Evolutionary conservation across 768 basidiomycete species (phyloP).

Genomic region (Lactarius vividus): DNA sequence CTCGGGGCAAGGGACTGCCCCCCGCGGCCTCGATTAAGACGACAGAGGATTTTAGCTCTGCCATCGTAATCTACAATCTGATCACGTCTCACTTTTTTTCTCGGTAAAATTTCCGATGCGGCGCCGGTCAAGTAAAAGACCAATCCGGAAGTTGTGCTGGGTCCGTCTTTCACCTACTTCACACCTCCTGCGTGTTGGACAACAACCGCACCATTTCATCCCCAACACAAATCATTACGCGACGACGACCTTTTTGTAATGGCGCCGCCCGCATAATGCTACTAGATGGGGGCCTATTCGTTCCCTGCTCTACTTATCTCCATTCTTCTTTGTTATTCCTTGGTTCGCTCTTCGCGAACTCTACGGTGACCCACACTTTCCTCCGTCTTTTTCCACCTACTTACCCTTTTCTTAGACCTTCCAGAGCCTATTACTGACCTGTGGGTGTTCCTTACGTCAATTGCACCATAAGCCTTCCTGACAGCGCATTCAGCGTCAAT

Average conservation of each 20-base stretch:
- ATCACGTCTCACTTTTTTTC: not conserved
- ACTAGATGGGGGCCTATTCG: constrained; percentile 52
- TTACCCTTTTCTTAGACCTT: constrained; percentile 19
- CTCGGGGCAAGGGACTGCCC: not conserved
- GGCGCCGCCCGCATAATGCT: not conserved
- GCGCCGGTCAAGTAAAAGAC: not conserved
- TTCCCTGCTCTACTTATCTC: constrained; percentile 53
- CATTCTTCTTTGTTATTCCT: constrained; percentile 50
- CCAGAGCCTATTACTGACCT: constrained; percentile 26
- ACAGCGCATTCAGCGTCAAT: constrained; percentile 35
- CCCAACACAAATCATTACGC: not conserved
- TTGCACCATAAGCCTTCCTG: not conserved
- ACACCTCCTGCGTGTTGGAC: not conserved
- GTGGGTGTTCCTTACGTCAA: constrained; percentile 10
- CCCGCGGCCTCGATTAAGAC: not conserved
- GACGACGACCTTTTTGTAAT: not conserved
- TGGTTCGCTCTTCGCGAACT: constrained; percentile 43
- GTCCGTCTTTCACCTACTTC: too few relatives aligned
- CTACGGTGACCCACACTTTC: constrained; percentile 17
- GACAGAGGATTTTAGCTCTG: not conserved
- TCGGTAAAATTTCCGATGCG: not conserved
- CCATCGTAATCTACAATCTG: too few relatives aligned
- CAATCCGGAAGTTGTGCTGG: not conserved
- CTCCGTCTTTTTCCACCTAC: not conserved
- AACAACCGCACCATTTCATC: not conserved